Base-by-base conservation (phyloP, 345 rosid genomes). In the Aethionema arabicum region DNA sequence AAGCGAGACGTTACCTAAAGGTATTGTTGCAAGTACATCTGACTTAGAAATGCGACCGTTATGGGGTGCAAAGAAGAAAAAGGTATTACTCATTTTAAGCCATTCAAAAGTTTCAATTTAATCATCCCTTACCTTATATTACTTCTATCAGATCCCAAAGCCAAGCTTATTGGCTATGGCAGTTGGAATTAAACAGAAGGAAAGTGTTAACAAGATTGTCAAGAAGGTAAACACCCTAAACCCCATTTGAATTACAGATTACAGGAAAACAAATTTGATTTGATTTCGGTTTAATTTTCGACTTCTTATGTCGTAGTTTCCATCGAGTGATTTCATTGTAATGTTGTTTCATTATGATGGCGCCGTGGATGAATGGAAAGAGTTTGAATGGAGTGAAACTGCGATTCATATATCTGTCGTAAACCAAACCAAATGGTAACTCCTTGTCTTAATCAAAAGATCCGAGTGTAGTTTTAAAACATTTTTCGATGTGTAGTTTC, bases 291-390 rank as follows among this genome's bases (percentile, higher is more conserved):
- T 38, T 47, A 52, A 6, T 11, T 36, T 57, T 50, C 6, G 11
- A 21, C 30, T 37, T 72, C 29, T 2, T 8, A 9, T 47, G 11
- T 48, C 49, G 49, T 87, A 90, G 95, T 90, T 90, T 63, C 66
- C 75, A 3, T 68, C 72, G 43, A 78, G 66, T 59, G 83, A 78
- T 59, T 87, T 90, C 7, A 70, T 66, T 11, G 78, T 85, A 66
- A 87, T 87, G 95, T 72, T 87, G 58, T 90, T 90, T 62, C 97
- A 90, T 69, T 85, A 87, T 16, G 95, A 90, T 49, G 91, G 89
- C 11, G 45, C 48, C 9, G 85, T 90, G 67, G 85, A 90, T 61
- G 80, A 73, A 15, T 87, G 95, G 95, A 87, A 58, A 43, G 78
- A 84, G 65, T 73, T 80, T 9, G 80, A 81, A 30, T 90, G 97